A percentile compares a stretch with the other conserved stretches of the same genome.
phyloP scores from a whole-genome alignment of 345 rosid genomes.

The Eucalyptus tenuipes region DNA sequence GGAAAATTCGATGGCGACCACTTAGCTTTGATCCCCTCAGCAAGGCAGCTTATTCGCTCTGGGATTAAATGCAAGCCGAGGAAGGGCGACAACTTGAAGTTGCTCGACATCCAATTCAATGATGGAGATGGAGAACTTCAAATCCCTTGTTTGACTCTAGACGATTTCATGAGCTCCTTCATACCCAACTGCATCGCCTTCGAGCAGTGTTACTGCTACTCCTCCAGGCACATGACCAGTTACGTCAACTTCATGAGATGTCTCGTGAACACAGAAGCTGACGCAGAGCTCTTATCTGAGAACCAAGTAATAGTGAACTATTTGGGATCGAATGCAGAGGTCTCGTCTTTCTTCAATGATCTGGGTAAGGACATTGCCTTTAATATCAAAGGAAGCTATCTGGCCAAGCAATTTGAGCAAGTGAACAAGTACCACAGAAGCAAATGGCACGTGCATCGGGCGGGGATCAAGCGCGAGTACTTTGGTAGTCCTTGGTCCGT shows the following conservation, averaged over 20 bases:
- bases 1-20: not conserved
- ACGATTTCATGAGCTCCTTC: slow-evolving; percentile 12
- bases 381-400: slow-evolving; percentile 15
- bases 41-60: slow-evolving; percentile 21
- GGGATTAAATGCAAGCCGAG: slow-evolving; percentile 26
- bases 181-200: slow-evolving; percentile 21
- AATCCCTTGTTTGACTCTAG: slow-evolving; percentile 24
- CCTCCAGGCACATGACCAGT: slow-evolving; percentile 24
- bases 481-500: not conserved
- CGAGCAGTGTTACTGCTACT: not conserved
- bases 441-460: not conserved
- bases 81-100: slow-evolving; percentile 15
- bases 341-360: slow-evolving; percentile 17
- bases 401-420: slow-evolving; percentile 11
- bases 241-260: slow-evolving; percentile 32
- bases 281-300: slow-evolving; percentile 27
- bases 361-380: slow-evolving; percentile 23
- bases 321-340: slow-evolving; percentile 26
- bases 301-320: slow-evolving; percentile 27
- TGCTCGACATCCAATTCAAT: slow-evolving; percentile 3
- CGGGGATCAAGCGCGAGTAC: not conserved
- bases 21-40: slow-evolving; percentile 12
- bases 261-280: slow-evolving; percentile 15
- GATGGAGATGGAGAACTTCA: slow-evolving; percentile 20
- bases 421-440: slow-evolving; percentile 18